Conservation (phyloP, 805 yeast species). For the Candida khao-thaluensis region DNA sequence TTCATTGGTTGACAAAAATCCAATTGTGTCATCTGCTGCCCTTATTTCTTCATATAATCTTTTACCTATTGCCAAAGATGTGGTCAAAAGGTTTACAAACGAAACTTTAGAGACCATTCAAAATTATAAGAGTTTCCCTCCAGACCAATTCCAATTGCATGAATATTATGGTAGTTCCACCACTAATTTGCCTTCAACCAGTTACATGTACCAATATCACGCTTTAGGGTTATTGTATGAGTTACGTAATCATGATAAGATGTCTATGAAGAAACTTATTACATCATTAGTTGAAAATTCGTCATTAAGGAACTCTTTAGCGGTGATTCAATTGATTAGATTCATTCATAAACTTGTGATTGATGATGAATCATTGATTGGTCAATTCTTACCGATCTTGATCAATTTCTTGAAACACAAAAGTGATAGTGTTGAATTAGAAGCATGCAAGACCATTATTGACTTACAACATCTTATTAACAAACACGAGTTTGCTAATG, state of each 20-base stretch:
- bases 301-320: slow-evolving; percentile 73
- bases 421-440: slow-evolving; percentile 87
- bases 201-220: slow-evolving; percentile 89
- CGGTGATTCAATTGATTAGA: slow-evolving; percentile 81
- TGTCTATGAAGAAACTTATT: slow-evolving; percentile 89
- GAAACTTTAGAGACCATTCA: slow-evolving; percentile 91
- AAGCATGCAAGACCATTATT: slow-evolving; percentile 78
- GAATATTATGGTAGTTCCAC: slow-evolving; percentile 56
- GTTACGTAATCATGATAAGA: slow-evolving; percentile 84
- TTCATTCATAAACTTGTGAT: slow-evolving; percentile 68
- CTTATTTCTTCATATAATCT: slow-evolving; percentile 87
- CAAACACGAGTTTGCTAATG: slow-evolving; percentile 65
- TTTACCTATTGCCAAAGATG: slow-evolving; percentile 84
- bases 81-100: slow-evolving; percentile 89
- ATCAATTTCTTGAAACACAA: slow-evolving; percentile 72
- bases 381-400: slow-evolving; percentile 62
- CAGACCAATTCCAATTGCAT: slow-evolving; percentile 50
- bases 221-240: slow-evolving; percentile 89
- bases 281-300: slow-evolving; percentile 67
- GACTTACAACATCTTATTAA: slow-evolving; percentile 52
- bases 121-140: slow-evolving; percentile 55
- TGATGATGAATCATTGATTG: slow-evolving; percentile 66
- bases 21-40: slow-evolving; percentile 90
- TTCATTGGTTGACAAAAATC: slow-evolving; percentile 88
- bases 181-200: slow-evolving; percentile 57